These are phyloP conservation scores for Penicillium aurantiogriseum DNA, from an alignment of 2,329 filamentous ascomycete species.

Conservation along the genomic window DNA sequence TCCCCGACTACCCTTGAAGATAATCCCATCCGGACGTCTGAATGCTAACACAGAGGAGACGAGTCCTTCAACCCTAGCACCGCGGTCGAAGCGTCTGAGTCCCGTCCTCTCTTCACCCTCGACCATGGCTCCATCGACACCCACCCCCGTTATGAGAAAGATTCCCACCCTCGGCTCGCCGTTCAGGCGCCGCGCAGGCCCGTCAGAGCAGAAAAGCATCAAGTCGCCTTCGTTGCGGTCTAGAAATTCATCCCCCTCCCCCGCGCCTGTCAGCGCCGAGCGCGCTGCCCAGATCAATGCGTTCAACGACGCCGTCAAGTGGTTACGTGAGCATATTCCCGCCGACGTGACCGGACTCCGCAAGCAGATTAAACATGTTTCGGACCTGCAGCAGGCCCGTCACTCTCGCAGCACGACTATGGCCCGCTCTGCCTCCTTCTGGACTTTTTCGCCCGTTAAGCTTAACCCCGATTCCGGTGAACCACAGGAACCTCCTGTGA, in stretches of 20 bases:
- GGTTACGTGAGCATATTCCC: slow-evolving; percentile 29
- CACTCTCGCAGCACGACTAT: slow-evolving; percentile 23
- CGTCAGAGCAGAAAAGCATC: too few relatives aligned
- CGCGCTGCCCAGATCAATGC: slow-evolving; percentile 13
- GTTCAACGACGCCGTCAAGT: slow-evolving; percentile 27
- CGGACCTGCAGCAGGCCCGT: slow-evolving; percentile 26
- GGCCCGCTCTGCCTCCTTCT: slow-evolving; percentile 38
- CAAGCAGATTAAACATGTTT: slow-evolving; percentile 25
- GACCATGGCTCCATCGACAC: not conserved
- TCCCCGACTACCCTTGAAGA: slow-evolving; percentile 24
- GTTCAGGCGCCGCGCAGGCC: not conserved
- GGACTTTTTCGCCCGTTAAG: slow-evolving; percentile 38
- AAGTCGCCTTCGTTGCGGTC: not conserved
- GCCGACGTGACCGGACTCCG: slow-evolving; percentile 30
- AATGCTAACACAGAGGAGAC: slow-evolving; percentile 2
- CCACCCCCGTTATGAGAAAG: not conserved
- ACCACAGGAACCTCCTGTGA: not conserved
- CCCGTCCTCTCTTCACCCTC: not conserved
- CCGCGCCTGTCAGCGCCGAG: slow-evolving; percentile 1
- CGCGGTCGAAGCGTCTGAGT: not conserved
- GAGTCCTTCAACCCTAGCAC: not conserved
- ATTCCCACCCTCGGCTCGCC: not conserved
- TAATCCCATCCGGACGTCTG: slow-evolving; percentile 15
- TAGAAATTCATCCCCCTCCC: not conserved
- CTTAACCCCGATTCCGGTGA: slow-evolving; percentile 8